Percentiles rank a stretch among this genome's conserved stretches.
phyloP scores from a whole-genome alignment of 2,329 filamentous ascomycete species.

The Cladosporium sp. region DNA sequence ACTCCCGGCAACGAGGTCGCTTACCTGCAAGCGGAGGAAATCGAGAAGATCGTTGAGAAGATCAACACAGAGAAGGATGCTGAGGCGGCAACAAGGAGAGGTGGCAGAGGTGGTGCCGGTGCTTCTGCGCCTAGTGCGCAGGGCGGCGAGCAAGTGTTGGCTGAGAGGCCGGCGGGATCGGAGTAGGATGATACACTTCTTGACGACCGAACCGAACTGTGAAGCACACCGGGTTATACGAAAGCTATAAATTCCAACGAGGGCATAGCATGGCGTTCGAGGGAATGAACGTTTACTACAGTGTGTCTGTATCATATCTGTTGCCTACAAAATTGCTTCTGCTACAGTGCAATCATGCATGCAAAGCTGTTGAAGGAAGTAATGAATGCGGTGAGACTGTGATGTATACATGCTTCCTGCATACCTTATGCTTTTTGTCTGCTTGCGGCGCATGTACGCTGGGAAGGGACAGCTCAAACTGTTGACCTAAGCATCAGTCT shows the following conservation, averaged over 20 bases:
- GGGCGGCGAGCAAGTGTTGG: slow-evolving; percentile 32
- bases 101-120: slow-evolving; percentile 46
- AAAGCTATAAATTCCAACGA: background rate
- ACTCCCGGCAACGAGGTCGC: slow-evolving; percentile 85
- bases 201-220: background rate
- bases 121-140: slow-evolving; percentile 22
- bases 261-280: slow-evolving; percentile 10
- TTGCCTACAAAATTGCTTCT: background rate
- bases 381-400: no score
- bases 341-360: no score
- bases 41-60: slow-evolving; percentile 95
- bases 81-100: slow-evolving; percentile 95
- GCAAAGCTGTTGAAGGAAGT: no score
- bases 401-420: no score
- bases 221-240: background rate
- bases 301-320: slow-evolving; percentile 9
- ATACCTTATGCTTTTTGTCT: no score
- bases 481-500: no score
- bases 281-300: background rate
- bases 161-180: slow-evolving; percentile 31
- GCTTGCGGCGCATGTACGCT: no score
- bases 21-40: slow-evolving; percentile 92
- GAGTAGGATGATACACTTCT: slow-evolving; percentile 2
- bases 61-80: slow-evolving; percentile 99
- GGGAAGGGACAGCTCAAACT: no score